These are phyloP conservation scores for Rutstroemia sp. DNA, from an alignment of 2,329 filamentous ascomycete species.

Conservation along the genomic window DNA sequence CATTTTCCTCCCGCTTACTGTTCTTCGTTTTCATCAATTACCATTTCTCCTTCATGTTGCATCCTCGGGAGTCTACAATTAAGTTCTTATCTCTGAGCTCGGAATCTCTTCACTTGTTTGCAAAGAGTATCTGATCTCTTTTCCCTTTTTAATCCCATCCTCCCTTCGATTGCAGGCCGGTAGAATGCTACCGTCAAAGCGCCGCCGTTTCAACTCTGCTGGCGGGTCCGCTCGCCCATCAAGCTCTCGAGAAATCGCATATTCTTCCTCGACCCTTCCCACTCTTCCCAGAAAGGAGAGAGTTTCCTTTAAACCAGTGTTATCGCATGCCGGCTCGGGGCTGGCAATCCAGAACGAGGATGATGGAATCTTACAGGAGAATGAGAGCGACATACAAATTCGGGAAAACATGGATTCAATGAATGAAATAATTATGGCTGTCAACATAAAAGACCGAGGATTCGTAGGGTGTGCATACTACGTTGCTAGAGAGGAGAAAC, in stretches of 20 bases:
- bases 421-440: conserved; percentile 70
- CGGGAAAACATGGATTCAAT: conserved; percentile 42
- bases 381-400: conserved; percentile 28
- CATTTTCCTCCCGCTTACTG: no score
- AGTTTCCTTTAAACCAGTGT: conserved; percentile 13
- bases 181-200: conserved; percentile 19
- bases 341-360: conserved; percentile 10
- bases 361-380: conserved; percentile 5
- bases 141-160: not conserved
- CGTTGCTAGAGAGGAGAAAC: conserved; percentile 56
- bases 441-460: conserved; percentile 64
- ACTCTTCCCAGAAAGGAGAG: conserved; percentile 14
- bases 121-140: not conserved
- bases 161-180: not conserved
- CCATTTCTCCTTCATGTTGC: no score
- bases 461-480: conserved; percentile 83
- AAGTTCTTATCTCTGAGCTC: not conserved
- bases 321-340: conserved; percentile 7
- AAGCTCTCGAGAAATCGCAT: conserved; percentile 13
- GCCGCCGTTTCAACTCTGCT: conserved; percentile 13
- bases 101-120: no score
- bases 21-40: no score
- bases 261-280: conserved; percentile 17
- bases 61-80: no score
- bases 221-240: conserved; percentile 11